Percentiles rank a stretch among this genome's conserved stretches.
Conservation (phyloP, 176 grass and related monocot genomes). For the Eragrostis curvula region DNA sequence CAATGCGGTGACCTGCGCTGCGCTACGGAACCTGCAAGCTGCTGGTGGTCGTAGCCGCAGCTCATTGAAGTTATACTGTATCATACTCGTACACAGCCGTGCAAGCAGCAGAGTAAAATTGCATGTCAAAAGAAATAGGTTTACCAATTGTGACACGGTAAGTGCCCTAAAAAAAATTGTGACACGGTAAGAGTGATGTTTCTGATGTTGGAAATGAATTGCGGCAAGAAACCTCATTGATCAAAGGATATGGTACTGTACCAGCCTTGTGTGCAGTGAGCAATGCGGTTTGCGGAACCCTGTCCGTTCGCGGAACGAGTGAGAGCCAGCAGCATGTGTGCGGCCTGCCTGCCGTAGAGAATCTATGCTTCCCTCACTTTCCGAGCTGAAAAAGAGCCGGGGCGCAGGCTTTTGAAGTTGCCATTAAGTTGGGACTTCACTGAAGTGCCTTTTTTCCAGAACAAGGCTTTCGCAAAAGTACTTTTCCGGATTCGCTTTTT, state of each 20-base stretch:
- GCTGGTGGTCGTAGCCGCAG: neutral
- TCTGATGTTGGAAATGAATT: neutral
- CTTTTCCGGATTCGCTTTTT: constrained; percentile 43
- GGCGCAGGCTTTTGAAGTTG: constrained; percentile 43
- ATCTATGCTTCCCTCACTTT: constrained; percentile 42
- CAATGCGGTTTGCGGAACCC: no score
- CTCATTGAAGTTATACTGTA: neutral
- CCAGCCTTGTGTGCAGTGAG: no score
- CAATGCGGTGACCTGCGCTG: neutral
- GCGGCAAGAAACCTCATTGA: neutral
- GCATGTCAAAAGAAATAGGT: neutral
- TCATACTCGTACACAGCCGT: neutral
- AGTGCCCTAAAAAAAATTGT: neutral
- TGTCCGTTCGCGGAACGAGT: no score
- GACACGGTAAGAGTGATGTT: no score
- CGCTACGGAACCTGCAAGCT: neutral
- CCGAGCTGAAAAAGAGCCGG: constrained; percentile 25
- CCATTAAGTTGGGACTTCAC: constrained; percentile 33
- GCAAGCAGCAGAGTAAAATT: neutral
- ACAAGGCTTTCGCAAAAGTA: constrained; percentile 56
- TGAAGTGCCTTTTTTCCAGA: constrained; percentile 30
- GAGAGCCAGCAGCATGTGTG: neutral
- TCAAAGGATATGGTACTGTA: no score
- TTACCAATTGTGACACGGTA: no score
- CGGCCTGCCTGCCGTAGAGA: constrained; percentile 26